phyloP scores from a whole-genome alignment of 2,329 filamentous ascomycete species.

The Alternaria sp. region DNA sequence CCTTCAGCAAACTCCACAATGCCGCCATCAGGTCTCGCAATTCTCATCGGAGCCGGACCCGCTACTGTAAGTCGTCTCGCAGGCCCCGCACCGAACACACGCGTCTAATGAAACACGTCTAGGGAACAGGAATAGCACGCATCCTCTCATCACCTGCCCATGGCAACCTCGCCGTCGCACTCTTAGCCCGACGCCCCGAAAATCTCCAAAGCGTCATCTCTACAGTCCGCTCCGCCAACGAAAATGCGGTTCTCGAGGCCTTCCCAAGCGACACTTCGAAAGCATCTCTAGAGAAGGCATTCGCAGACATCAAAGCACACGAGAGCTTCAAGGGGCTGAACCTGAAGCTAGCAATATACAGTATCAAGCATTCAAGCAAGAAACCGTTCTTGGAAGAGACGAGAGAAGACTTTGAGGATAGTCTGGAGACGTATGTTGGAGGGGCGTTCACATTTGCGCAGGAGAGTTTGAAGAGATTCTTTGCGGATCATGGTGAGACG shows the following conservation, averaged over 20 bases:
- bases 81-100: neutral
- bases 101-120: neutral
- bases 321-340: conserved; percentile 58
- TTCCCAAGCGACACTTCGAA: conserved; percentile 61
- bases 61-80: conserved; percentile 31
- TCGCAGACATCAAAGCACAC: conserved; percentile 58
- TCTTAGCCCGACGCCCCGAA: conserved; percentile 59
- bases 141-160: conserved; percentile 59
- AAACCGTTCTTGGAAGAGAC: conserved; percentile 64
- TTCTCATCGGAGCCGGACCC: conserved; percentile 44
- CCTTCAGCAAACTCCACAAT: conserved; percentile 13
- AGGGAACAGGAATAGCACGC: conserved; percentile 63
- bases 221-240: conserved; percentile 51
- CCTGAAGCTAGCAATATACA: conserved; percentile 61
- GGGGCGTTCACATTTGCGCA: conserved; percentile 64
- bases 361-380: conserved; percentile 62
- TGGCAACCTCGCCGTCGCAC: conserved; percentile 62
- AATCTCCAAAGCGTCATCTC: conserved; percentile 52
- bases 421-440: conserved; percentile 60
- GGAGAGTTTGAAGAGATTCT: conserved; percentile 59
- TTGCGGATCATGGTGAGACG: conserved; percentile 59
- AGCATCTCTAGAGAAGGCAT: conserved; percentile 55
- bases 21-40: conserved; percentile 39
- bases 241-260: conserved; percentile 56
- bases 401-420: conserved; percentile 52